A percentile compares a stretch with the other conserved stretches of the same genome.
These are phyloP conservation scores for Wickerhamomyces sp. DNA, from an alignment of 1,139 yeast genomes.

Conservation along the genomic window DNA sequence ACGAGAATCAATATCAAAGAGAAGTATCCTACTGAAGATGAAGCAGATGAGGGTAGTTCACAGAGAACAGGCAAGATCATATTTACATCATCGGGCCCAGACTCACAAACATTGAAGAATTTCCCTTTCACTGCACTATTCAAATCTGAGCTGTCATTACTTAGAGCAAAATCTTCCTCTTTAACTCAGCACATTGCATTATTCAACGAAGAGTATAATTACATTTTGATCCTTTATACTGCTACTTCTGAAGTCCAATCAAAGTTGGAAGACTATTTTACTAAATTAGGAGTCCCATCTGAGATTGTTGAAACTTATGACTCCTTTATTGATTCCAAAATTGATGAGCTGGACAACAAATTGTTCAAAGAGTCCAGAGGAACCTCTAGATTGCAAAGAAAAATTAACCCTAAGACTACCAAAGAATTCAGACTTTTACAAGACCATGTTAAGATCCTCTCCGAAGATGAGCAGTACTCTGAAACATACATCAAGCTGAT, in stretches of 20 bases:
- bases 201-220: conserved; percentile 20
- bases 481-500: conserved; percentile 13
- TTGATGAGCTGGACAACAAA: conserved; percentile 17
- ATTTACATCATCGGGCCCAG: conserved; percentile 2
- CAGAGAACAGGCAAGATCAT: conserved; percentile 16
- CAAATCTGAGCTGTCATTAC: conserved; percentile 12
- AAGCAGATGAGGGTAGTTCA: conserved; percentile 21
- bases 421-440: conserved; percentile 12
- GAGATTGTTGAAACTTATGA: conserved; percentile 5
- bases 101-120: conserved; percentile 9
- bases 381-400: conserved; percentile 16
- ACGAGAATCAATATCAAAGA: conserved; percentile 17
- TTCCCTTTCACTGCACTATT: conserved; percentile 21
- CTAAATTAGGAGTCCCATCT: conserved; percentile 5
- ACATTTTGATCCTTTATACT: conserved; percentile 16
- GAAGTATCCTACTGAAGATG: conserved; percentile 10
- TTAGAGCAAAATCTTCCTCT: conserved; percentile 8
- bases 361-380: conserved; percentile 20
- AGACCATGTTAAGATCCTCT: conserved; percentile 17
- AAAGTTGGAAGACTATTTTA: conserved; percentile 6
- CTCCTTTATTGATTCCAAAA: conserved; percentile 10
- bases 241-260: conserved; percentile 6
- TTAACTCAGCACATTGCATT: conserved; percentile 11
- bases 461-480: conserved; percentile 15
- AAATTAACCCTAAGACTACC: conserved; percentile 15